phyloP scores from a whole-genome alignment of 1,139 yeast species.

The Geotrichum candidum region DNA sequence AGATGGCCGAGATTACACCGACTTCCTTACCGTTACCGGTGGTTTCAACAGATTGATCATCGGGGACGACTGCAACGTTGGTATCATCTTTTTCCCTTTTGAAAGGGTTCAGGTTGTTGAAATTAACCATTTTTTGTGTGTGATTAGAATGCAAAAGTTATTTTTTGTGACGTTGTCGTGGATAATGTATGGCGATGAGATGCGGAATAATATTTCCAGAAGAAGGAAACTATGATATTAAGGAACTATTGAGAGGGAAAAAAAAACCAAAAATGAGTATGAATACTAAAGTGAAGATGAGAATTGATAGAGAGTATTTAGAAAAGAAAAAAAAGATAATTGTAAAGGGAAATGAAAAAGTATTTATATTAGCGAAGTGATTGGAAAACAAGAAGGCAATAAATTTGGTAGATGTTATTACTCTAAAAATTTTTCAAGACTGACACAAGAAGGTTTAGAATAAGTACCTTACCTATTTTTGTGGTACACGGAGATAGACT shows the following conservation, averaged over 20 bases:
- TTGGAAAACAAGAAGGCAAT: not conserved
- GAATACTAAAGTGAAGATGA: not conserved
- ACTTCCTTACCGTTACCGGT: constrained; percentile 26
- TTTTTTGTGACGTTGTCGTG: not conserved
- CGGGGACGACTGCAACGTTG: not conserved
- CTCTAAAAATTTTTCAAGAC: not conserved
- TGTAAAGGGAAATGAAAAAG: not conserved
- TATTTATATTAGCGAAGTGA: not conserved
- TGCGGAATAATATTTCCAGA: not conserved
- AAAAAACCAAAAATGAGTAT: not conserved
- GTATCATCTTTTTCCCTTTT: not conserved
- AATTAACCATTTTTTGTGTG: not conserved
- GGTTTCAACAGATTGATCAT: not conserved
- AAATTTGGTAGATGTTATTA: not conserved
- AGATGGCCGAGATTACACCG: constrained; percentile 64
- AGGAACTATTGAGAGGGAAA: not conserved
- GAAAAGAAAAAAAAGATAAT: not conserved
- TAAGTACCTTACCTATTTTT: not conserved
- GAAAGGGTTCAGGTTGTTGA: not conserved
- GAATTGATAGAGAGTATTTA: not conserved
- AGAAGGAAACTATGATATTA: not conserved
- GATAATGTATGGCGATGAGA: not conserved
- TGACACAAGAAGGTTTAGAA: not conserved
- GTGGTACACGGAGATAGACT: not conserved
- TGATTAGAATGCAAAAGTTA: not conserved